A percentile compares a stretch with the other conserved stretches of the same genome.
These are phyloP conservation scores for Pinus albicaulis DNA, from an alignment of 75 land plant species.

Conservation along the genomic window DNA sequence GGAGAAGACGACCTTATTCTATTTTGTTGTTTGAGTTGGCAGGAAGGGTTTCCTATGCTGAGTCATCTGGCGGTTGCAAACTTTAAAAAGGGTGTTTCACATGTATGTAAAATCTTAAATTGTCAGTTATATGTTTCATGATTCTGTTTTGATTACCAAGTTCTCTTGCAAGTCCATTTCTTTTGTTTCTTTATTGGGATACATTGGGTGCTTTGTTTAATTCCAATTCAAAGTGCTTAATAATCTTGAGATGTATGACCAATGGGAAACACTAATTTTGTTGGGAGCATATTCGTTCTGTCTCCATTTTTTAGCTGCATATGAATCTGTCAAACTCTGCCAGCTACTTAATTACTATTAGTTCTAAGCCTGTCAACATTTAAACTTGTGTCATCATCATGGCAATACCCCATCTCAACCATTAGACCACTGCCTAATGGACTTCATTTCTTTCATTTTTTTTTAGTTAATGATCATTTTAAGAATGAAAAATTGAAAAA, in stretches of 20 bases:
- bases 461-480: no score
- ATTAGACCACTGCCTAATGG: no score
- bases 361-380: neutral
- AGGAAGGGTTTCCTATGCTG: constrained; percentile 7
- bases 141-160: neutral
- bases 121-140: neutral
- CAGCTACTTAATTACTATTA: no score
- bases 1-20: neutral
- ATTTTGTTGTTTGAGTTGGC: neutral
- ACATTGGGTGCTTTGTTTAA: neutral
- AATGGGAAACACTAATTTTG: neutral
- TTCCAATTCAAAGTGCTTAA: neutral
- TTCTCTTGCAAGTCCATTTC: constrained; percentile 1
- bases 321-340: neutral
- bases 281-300: neutral
- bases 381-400: neutral
- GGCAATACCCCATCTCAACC: no score
- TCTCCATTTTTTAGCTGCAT: neutral
- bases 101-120: neutral
- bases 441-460: no score
- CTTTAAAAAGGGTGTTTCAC: constrained; percentile 2
- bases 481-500: no score
- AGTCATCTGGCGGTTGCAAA: neutral
- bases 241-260: neutral
- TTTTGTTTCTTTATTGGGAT: neutral